phyloP scores from a whole-genome alignment of 768 basidiomycete genomes.

The Galerina marginata region DNA sequence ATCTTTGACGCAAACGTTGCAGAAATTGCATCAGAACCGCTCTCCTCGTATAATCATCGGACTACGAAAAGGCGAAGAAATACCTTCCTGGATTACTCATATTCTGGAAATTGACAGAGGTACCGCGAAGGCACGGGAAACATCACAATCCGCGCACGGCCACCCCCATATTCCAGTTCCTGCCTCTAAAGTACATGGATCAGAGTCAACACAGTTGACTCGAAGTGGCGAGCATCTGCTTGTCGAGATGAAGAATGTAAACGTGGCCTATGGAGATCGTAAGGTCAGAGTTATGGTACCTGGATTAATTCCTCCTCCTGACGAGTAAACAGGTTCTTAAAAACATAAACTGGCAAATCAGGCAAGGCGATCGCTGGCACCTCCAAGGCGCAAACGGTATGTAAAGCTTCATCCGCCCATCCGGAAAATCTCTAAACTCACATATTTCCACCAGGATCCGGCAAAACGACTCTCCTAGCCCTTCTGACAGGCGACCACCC shows the following conservation, averaged over 20 bases:
- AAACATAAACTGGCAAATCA: conserved; percentile 82
- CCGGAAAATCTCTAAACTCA: neutral
- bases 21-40: conserved; percentile 51
- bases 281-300: conserved; percentile 42
- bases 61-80: conserved; percentile 28
- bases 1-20: conserved; percentile 58
- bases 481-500: conserved; percentile 95
- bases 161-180: neutral
- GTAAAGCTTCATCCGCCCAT: neutral
- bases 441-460: conserved; percentile 63
- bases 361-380: conserved; percentile 86
- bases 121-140: conserved; percentile 1
- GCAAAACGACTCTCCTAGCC: conserved; percentile 93
- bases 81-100: conserved; percentile 31
- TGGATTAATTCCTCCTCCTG: neutral
- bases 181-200: neutral
- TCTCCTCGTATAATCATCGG: conserved; percentile 66
- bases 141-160: neutral
- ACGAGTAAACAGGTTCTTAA: conserved; percentile 62
- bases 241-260: conserved; percentile 68
- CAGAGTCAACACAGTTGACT: neutral
- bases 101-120: conserved; percentile 25
- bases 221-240: conserved; percentile 35
- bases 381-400: conserved; percentile 88
- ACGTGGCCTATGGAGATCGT: conserved; percentile 71